Evolutionary conservation across 495 filamentous ascomycete genomes (phyloP).

Genomic region (Jackrogersella minutella): DNA sequence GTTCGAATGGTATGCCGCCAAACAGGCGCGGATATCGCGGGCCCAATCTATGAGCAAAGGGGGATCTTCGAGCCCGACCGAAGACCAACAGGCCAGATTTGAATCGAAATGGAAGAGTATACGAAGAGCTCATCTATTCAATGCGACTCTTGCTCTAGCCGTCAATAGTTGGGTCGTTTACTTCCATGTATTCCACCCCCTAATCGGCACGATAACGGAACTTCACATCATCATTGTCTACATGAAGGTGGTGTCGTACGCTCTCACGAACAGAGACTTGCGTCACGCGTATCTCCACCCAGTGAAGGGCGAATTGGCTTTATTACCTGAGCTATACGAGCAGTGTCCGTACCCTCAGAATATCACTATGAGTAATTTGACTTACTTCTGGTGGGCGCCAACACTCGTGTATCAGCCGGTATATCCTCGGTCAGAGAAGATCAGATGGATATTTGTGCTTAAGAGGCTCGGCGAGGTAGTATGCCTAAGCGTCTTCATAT

Average conservation of each 20-base stretch:
- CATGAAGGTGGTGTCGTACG: conserved; percentile 94
- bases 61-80: conserved; percentile 58
- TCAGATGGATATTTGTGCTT: conserved; percentile 85
- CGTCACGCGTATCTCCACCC: conserved; percentile 85
- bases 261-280: conserved; percentile 94
- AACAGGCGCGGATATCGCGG: conserved; percentile 72
- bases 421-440: conserved; percentile 79
- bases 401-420: conserved; percentile 97
- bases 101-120: conserved; percentile 79
- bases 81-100: conserved; percentile 66
- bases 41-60: conserved; percentile 66
- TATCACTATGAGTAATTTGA: conserved; percentile 83
- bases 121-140: conserved; percentile 79
- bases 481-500: conserved; percentile 83
- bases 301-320: conserved; percentile 60
- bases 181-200: conserved; percentile 86
- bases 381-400: conserved; percentile 97
- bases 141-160: conserved; percentile 79
- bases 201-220: conserved; percentile 90
- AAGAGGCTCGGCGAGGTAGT: conserved; percentile 82
- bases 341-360: conserved; percentile 90
- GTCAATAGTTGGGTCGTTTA: conserved; percentile 89
- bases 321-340: conserved; percentile 79
- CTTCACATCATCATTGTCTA: conserved; percentile 94
- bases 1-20: conserved; percentile 82